A percentile compares a stretch with the other conserved stretches of the same genome.
These are phyloP conservation scores for Dimargaris xerosporica DNA, from an alignment of 192 early-diverging fungal species.

Conservation along the genomic window DNA sequence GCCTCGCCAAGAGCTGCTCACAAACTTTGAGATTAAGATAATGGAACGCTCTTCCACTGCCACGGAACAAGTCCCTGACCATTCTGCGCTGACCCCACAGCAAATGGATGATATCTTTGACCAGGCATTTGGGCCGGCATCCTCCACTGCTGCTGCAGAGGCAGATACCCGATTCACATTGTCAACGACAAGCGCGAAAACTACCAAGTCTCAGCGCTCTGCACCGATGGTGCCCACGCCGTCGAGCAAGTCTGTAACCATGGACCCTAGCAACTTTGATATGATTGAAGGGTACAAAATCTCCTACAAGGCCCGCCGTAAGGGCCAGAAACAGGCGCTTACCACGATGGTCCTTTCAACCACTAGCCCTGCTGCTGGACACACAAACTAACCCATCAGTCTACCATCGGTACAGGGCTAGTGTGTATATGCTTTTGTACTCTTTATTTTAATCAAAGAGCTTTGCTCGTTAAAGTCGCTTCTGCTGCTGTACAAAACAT, in stretches of 20 bases:
- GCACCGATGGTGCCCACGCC: not conserved
- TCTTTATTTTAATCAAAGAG: too few relatives aligned
- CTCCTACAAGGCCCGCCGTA: not conserved
- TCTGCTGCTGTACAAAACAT: too few relatives aligned
- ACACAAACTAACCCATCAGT: too few relatives aligned
- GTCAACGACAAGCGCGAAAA: not conserved
- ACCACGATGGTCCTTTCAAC: not conserved
- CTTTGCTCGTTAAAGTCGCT: too few relatives aligned
- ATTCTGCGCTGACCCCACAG: not conserved
- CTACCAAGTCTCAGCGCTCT: not conserved
- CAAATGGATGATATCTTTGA: not conserved
- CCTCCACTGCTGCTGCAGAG: not conserved
- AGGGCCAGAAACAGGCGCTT: not conserved
- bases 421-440: too few relatives aligned
- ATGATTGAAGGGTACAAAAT: conserved; percentile 11
- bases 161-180: not conserved
- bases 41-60: not conserved
- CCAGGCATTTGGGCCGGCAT: not conserved
- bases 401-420: too few relatives aligned
- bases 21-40: not conserved
- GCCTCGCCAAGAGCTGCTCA: too few relatives aligned
- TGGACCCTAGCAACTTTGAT: conserved; percentile 2
- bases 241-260: not conserved
- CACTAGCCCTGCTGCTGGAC: too few relatives aligned
- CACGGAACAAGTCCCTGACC: not conserved